phyloP scores from a whole-genome alignment of 192 early-diverging fungal genomes.

The Linnemannia elongata region DNA sequence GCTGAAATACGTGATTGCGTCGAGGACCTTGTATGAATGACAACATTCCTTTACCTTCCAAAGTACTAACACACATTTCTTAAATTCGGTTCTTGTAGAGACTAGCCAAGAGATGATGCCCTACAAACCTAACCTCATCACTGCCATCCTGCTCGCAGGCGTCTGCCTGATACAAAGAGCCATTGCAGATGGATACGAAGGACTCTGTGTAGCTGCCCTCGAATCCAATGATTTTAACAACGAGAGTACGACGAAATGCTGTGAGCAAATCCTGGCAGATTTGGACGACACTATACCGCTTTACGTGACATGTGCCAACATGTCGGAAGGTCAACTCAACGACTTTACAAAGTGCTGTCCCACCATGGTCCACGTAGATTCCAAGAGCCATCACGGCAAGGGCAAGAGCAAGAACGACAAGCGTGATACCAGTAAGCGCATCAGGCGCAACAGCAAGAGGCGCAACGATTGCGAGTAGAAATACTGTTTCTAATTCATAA shows the following conservation, averaged over 20 bases:
- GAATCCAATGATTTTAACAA: background rate
- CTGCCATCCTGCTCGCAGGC: background rate
- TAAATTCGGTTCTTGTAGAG: too few species aligned
- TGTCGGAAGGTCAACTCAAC: background rate
- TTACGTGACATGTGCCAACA: background rate
- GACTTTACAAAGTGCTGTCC: background rate
- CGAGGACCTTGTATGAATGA: background rate
- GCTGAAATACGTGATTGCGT: too few species aligned
- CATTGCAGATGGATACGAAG: background rate
- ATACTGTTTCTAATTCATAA: too few species aligned
- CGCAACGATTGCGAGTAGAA: too few species aligned
- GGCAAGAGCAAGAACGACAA: background rate
- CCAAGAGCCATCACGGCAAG: background rate
- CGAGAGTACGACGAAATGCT: background rate
- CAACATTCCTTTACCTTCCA: background rate
- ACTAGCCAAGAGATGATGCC: background rate
- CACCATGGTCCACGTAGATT: background rate
- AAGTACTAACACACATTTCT: background rate
- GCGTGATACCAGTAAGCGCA: too few species aligned
- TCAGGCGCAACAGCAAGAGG: too few species aligned
- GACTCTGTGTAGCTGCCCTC: background rate
- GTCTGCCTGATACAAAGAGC: background rate
- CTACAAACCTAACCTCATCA: background rate
- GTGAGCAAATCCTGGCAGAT: background rate
- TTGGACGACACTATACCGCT: background rate